Conservation (phyloP, 305 asterid genomes). For the Fraxinus dipetala region DNA sequence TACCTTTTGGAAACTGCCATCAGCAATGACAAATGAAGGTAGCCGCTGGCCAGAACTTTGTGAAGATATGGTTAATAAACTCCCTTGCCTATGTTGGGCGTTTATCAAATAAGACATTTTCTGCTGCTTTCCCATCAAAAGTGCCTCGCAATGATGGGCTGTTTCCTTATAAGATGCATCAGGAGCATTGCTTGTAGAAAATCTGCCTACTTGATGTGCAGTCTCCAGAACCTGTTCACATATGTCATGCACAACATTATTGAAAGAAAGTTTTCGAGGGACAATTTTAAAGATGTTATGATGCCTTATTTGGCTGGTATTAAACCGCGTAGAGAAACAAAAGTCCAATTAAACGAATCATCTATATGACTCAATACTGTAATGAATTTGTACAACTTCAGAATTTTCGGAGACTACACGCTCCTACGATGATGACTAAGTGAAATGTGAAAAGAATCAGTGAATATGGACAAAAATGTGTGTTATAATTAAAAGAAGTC, state of each 20-base stretch:
- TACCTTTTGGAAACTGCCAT: conserved; percentile 37
- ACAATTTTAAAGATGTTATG: neutral
- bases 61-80: conserved; percentile 47
- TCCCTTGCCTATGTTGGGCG: conserved; percentile 48
- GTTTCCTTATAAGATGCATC: conserved; percentile 79
- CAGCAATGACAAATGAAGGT: conserved; percentile 26
- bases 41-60: conserved; percentile 34
- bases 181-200: conserved; percentile 67
- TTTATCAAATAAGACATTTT: conserved; percentile 69
- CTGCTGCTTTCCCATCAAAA: conserved; percentile 74
- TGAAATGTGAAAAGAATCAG: neutral
- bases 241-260: neutral
- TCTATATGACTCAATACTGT: neutral
- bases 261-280: neutral
- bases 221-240: conserved; percentile 65
- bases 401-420: neutral
- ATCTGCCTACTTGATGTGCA: conserved; percentile 76
- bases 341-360: neutral
- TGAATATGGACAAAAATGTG: neutral
- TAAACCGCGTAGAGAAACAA: neutral
- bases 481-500: neutral
- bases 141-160: conserved; percentile 81
- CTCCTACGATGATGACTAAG: neutral
- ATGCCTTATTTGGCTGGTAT: neutral
- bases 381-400: neutral